Evolutionary conservation across 2,329 filamentous ascomycete species (phyloP), one percentile per base, ranked within the genome.

Genomic region (Penicillium palitans): DNA sequence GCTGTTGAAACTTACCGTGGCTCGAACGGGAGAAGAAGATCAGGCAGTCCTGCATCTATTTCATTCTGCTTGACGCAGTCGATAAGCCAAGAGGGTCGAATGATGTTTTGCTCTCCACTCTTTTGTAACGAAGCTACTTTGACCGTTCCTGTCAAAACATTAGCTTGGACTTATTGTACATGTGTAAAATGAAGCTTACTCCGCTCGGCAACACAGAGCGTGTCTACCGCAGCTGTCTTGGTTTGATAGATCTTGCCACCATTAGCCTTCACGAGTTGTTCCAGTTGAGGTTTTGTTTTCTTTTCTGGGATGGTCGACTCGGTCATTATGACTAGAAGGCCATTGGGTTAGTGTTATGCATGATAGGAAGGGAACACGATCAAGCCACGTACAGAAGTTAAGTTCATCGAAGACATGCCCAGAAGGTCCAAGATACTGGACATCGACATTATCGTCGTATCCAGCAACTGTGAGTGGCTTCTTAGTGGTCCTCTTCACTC

Each of bases 71-170:
- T 82, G 35, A 96, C 81, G 67, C 91, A 95, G 72, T 98, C 92
- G 29, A 90, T 80, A 2, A 98, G 78, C 95, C 95, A 99, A 6
- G 80, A 82, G 0, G 93, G 90, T 24, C 86, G 85, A 57, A 98
- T 81, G 51, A 99, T 88, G 65, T 91, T 87, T 7, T 84, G 81
- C 0, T 84, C 80, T 4, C 86, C 88, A 6, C 80, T 81, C 68
- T 95, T 96, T 61, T 91, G 86, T 9, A 97, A 76, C 10, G 90
- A 92, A 1, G 90, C 90, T 1, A 93, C 92, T 69, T 93, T 93
- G 65, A 98, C 87, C 0, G 84, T 81, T 49, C 78, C 75, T 78
- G 51, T 4, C 57, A 35, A 54, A n/a, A 60, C 29, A 41, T 71
- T 37, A 71, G 63, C 17, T 46, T 17, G 8, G 21, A 1, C 2